phyloP scores from a whole-genome alignment of 345 rosid genomes.

The Viola odorata region DNA sequence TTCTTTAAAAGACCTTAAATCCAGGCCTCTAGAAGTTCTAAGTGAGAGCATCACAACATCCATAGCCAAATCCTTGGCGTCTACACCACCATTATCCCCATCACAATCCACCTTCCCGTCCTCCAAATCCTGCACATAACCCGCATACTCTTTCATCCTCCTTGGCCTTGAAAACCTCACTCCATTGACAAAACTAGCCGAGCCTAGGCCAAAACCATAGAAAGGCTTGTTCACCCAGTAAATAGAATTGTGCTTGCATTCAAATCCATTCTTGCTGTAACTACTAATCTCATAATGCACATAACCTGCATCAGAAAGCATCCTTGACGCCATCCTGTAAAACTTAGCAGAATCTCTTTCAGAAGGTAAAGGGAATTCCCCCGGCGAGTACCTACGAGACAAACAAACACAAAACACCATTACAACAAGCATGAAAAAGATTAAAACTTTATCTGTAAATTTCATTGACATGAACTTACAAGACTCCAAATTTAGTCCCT shows the following conservation, averaged over 20 bases:
- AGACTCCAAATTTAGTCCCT: slow-evolving; percentile 74
- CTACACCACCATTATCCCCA: slow-evolving; percentile 28
- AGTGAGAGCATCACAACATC: slow-evolving; percentile 85
- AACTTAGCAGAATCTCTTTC: slow-evolving; percentile 75
- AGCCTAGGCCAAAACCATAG: slow-evolving; percentile 85
- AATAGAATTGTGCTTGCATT: slow-evolving; percentile 74
- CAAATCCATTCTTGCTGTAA: slow-evolving; percentile 52
- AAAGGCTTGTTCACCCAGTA: slow-evolving; percentile 88
- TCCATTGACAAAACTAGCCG: slow-evolving; percentile 82
- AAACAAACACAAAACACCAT: background rate
- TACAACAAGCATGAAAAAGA: too few species aligned
- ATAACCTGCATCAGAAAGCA: slow-evolving; percentile 63
- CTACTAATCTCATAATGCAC: slow-evolving; percentile 86
- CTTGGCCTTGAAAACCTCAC: slow-evolving; percentile 87
- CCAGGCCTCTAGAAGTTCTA: slow-evolving; percentile 76
- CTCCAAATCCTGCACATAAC: slow-evolving; percentile 63
- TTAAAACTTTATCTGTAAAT: too few species aligned
- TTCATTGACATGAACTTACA: slow-evolving; percentile 42
- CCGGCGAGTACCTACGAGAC: slow-evolving; percentile 70
- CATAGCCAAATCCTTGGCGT: slow-evolving; percentile 61
- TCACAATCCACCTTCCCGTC: slow-evolving; percentile 28
- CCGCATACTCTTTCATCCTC: slow-evolving; percentile 59
- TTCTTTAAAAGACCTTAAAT: slow-evolving; percentile 48
- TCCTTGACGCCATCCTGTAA: slow-evolving; percentile 60
- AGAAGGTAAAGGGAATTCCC: slow-evolving; percentile 84